These are phyloP conservation scores for Prunus yedoensis DNA, from an alignment of 331 rosid species.

Conservation along the genomic window DNA sequence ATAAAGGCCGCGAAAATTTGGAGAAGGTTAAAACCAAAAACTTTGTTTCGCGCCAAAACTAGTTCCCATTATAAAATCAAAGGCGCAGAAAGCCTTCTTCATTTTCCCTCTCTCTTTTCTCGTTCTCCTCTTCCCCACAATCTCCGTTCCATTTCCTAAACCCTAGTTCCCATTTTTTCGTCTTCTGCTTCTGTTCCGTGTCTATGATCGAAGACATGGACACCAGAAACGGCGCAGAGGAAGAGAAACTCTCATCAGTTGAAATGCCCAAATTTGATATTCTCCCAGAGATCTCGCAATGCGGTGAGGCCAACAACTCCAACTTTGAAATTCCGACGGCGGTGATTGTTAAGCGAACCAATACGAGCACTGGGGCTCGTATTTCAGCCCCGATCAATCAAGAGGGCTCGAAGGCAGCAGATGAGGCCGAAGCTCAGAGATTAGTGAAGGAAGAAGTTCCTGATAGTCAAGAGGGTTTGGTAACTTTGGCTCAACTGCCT, in stretches of 20 bases:
- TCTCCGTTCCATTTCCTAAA: neutral
- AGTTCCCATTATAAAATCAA: neutral
- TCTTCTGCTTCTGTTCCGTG: neutral
- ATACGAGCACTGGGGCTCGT: slow-evolving; percentile 57
- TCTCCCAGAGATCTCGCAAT: no score
- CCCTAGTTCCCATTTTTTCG: neutral
- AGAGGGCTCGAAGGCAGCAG: neutral
- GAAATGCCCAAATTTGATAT: neutral
- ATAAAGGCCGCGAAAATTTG: slow-evolving; percentile 24
- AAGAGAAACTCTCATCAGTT: neutral
- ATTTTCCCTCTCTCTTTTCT: neutral
- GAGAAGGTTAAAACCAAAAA: slow-evolving; percentile 1
- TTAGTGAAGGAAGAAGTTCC: slow-evolving; percentile 16
- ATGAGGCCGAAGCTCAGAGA: neutral
- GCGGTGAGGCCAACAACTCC: neutral
- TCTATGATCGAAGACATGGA: slow-evolving; percentile 28
- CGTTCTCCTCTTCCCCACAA: slow-evolving; percentile 2
- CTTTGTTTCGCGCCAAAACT: slow-evolving; percentile 30
- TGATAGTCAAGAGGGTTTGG: neutral
- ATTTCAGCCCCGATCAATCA: slow-evolving; percentile 24
- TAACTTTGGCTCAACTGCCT: neutral
- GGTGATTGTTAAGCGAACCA: slow-evolving; percentile 40
- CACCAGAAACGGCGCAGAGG: neutral
- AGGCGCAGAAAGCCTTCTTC: neutral
- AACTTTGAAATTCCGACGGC: slow-evolving; percentile 22